Conservation (phyloP, 345 rosid species). For the Salix viminalis region DNA sequence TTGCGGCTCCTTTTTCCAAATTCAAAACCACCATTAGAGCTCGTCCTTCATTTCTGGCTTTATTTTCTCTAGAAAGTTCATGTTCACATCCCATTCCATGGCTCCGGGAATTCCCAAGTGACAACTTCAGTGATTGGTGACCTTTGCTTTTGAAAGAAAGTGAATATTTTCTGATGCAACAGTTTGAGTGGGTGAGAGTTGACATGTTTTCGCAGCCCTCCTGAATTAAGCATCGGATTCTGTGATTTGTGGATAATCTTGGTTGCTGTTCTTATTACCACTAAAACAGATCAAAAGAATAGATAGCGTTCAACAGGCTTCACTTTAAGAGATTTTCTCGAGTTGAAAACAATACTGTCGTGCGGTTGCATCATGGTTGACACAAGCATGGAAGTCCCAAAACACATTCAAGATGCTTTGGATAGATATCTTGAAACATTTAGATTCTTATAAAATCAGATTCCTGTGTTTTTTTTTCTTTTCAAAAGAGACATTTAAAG, state of each 20-base stretch:
- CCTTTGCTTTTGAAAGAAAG: neutral
- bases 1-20: neutral
- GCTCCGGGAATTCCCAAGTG: neutral
- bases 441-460: neutral
- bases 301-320: neutral
- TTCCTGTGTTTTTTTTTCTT: neutral
- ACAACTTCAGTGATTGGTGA: neutral
- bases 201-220: neutral
- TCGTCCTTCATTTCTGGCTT: neutral
- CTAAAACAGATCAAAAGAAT: neutral
- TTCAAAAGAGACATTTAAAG: neutral
- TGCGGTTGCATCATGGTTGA: neutral
- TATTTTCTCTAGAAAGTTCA: neutral
- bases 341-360: neutral
- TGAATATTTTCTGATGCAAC: neutral
- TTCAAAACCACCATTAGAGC: constrained; percentile 10
- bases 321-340: neutral
- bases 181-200: constrained; percentile 2
- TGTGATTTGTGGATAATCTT: constrained; percentile 2
- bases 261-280: constrained; percentile 1
- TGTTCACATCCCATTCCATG: neutral
- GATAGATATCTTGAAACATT: neutral
- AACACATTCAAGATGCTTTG: neutral
- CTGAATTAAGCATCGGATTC: constrained; percentile 16
- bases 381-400: neutral